A percentile compares a stretch with the other conserved stretches of the same genome.
phyloP scores from a whole-genome alignment of 2,329 filamentous ascomycete genomes.

The Samsoniella hepiali region DNA sequence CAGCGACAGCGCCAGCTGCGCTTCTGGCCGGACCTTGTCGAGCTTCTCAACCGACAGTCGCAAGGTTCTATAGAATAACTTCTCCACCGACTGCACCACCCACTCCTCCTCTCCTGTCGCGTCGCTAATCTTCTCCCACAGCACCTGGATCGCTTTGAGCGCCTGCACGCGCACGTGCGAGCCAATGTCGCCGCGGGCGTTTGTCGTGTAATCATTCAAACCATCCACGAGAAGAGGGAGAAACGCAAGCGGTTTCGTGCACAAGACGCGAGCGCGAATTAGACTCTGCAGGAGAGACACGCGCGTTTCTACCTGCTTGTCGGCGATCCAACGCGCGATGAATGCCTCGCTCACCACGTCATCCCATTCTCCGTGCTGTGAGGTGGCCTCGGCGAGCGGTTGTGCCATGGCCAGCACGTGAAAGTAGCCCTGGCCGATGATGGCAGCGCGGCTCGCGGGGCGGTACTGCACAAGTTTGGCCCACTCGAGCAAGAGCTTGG shows the following conservation, averaged over 20 bases:
- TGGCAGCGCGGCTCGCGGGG: constrained; percentile 32
- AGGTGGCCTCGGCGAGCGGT: constrained; percentile 33
- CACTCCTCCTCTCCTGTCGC: constrained; percentile 24
- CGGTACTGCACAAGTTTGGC: constrained; percentile 38
- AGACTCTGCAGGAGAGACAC: constrained; percentile 56
- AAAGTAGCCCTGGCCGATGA: constrained; percentile 49
- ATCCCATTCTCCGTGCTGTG: constrained; percentile 22
- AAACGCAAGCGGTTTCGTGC: constrained; percentile 39
- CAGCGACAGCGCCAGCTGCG: constrained; percentile 52
- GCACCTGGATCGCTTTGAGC: constrained; percentile 67
- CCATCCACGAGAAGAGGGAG: constrained; percentile 50
- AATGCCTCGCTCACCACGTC: constrained; percentile 45
- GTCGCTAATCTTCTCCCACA: constrained; percentile 44
- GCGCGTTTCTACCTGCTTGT: constrained; percentile 49
- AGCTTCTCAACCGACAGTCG: constrained; percentile 84
- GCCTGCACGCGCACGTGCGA: constrained; percentile 81
- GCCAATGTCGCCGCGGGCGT: constrained; percentile 83
- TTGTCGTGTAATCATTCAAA: constrained; percentile 87
- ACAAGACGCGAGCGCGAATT: constrained; percentile 44
- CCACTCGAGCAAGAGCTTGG: constrained; percentile 45
- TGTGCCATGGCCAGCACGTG: constrained; percentile 51
- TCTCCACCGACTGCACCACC: constrained; percentile 31
- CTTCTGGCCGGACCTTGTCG: constrained; percentile 74
- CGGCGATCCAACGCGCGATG: constrained; percentile 50
- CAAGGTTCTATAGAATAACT: constrained; percentile 50